A percentile compares a stretch with the other conserved stretches of the same genome.
Evolutionary conservation across 352 stramenopile genomes (phyloP).

Genomic region (Paralagenidium karlingii): DNA sequence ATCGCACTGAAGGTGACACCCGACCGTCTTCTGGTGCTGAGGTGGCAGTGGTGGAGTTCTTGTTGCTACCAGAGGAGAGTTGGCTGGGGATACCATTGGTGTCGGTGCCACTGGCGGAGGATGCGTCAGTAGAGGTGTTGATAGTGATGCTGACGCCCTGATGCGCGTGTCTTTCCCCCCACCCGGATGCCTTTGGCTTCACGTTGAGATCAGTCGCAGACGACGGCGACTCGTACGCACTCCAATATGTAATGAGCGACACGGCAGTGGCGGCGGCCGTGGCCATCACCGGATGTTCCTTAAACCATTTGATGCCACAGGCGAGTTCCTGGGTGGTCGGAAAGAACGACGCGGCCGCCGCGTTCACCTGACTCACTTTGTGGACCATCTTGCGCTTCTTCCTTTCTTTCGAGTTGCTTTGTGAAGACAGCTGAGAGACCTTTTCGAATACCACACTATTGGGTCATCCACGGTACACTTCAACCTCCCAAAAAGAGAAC

Average conservation of each 20-base stretch:
- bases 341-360: constrained; percentile 61
- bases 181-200: neutral
- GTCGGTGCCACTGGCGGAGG: neutral
- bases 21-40: constrained; percentile 17
- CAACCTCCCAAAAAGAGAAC: no score
- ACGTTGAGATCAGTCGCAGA: constrained; percentile 1
- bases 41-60: constrained; percentile 8
- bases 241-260: constrained; percentile 71
- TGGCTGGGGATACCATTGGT: neutral
- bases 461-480: no score
- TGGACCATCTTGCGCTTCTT: no score
- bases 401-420: no score
- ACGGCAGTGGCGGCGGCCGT: constrained; percentile 66
- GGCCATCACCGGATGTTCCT: constrained; percentile 70
- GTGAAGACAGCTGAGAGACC: no score
- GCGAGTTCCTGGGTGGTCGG: constrained; percentile 74
- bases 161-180: neutral
- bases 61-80: constrained; percentile 5
- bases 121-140: neutral
- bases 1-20: constrained; percentile 54
- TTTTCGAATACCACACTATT: no score
- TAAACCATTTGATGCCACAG: constrained; percentile 73
- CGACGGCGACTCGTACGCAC: constrained; percentile 2
- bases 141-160: no score
- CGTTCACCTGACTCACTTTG: no score